phyloP scores from a whole-genome alignment of 176 grass and related monocot genomes.

The Ensete glaucum region DNA sequence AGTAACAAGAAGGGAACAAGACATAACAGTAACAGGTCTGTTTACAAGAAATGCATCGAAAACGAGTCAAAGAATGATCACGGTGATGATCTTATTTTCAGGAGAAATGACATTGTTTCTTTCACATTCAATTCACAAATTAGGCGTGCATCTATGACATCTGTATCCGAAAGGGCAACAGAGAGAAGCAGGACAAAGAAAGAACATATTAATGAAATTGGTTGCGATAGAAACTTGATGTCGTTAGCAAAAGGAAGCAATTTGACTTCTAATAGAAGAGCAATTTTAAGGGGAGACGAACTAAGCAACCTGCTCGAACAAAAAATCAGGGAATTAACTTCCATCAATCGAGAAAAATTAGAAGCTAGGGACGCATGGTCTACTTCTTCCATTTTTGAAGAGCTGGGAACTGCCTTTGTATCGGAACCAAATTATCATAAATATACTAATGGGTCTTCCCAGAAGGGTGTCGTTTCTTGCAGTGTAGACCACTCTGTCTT shows the following conservation, averaged over 20 bases:
- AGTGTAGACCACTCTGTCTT: background rate
- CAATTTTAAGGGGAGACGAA: constrained; percentile 2
- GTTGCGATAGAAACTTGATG: background rate
- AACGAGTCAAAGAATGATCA: background rate
- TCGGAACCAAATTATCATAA: background rate
- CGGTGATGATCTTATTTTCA: background rate
- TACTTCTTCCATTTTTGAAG: constrained; percentile 9
- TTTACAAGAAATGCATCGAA: background rate
- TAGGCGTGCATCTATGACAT: background rate
- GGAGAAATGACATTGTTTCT: constrained; percentile 11
- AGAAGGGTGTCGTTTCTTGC: background rate
- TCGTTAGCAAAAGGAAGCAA: background rate
- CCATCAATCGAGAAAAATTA: constrained; percentile 3
- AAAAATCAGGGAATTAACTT: constrained; percentile 10
- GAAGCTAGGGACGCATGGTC: background rate
- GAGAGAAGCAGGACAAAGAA: background rate
- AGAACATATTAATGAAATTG: background rate
- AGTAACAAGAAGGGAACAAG: background rate
- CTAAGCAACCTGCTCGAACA: constrained; percentile 11
- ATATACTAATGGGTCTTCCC: background rate
- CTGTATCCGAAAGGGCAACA: background rate
- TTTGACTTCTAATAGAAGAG: background rate
- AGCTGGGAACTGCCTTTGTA: background rate
- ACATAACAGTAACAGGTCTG: background rate
- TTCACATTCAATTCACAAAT: constrained; percentile 16